phyloP scores from a whole-genome alignment of 2,329 filamentous ascomycete species.

The Xylariales sp. region DNA sequence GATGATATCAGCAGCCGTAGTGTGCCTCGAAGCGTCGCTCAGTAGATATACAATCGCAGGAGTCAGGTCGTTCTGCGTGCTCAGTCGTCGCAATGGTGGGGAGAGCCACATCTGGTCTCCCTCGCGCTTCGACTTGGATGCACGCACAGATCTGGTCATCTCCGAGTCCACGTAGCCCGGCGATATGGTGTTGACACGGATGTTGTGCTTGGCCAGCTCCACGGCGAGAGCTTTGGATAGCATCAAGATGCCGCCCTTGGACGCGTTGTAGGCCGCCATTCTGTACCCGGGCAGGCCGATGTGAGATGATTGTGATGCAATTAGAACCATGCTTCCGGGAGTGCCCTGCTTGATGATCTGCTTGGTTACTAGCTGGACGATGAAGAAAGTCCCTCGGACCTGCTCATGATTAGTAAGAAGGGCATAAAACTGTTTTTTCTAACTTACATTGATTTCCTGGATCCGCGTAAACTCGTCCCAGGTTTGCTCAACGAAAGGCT shows the following conservation, averaged over 20 bases:
- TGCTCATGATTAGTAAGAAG: slow-evolving; percentile 7
- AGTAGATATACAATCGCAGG: slow-evolving; percentile 37
- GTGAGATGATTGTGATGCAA: slow-evolving; percentile 32
- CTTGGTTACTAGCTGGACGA: slow-evolving; percentile 31
- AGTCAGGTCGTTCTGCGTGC: slow-evolving; percentile 36
- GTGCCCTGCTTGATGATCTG: slow-evolving; percentile 34
- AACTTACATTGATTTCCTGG: slow-evolving; percentile 35
- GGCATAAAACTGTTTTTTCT: not conserved
- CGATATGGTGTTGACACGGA: slow-evolving; percentile 33
- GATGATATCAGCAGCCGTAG: slow-evolving; percentile 37
- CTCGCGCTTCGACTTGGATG: slow-evolving; percentile 25
- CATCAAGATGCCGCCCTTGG: slow-evolving; percentile 36
- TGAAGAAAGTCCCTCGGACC: slow-evolving; percentile 37
- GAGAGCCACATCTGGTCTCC: slow-evolving; percentile 32
- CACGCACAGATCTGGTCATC: slow-evolving; percentile 27
- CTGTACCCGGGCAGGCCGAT: slow-evolving; percentile 29
- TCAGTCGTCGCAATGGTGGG: slow-evolving; percentile 33
- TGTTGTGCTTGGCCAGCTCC: slow-evolving; percentile 30
- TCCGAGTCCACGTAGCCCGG: slow-evolving; percentile 32
- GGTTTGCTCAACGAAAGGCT: slow-evolving; percentile 20
- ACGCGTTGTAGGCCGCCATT: slow-evolving; percentile 37
- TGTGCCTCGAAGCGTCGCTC: slow-evolving; percentile 37
- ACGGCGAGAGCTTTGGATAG: slow-evolving; percentile 32
- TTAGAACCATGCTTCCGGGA: slow-evolving; percentile 33
- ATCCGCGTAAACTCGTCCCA: slow-evolving; percentile 19